Conservation (phyloP, 208 protist species). For the Trichomonas vaginalis region DNA sequence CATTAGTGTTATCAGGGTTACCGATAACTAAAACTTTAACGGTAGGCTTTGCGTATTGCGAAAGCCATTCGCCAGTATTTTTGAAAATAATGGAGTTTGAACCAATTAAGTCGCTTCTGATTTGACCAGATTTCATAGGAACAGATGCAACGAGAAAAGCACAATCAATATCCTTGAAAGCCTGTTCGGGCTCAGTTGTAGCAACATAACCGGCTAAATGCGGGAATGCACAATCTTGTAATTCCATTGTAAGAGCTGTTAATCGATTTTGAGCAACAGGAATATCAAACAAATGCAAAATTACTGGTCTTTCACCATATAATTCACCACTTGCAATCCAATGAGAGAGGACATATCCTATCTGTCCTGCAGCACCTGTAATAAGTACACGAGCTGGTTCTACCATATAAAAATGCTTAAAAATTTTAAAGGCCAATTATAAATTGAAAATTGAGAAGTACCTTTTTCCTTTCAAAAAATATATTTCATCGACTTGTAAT, state of each 20-base stretch:
- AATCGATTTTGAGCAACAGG: not conserved
- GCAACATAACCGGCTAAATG: not conserved
- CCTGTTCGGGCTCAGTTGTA: not conserved
- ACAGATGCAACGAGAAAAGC: not conserved
- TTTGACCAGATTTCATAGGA: not conserved
- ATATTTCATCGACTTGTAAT: too few relatives aligned
- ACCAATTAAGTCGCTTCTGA: not conserved
- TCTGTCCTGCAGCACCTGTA: not conserved
- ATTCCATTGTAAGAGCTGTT: not conserved
- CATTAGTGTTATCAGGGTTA: not conserved
- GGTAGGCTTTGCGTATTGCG: not conserved
- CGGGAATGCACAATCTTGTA: not conserved
- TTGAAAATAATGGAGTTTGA: not conserved
- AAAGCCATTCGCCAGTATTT: not conserved
- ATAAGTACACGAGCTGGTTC: not conserved
- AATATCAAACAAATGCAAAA: not conserved
- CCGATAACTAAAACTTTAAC: not conserved
- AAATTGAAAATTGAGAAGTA: too few relatives aligned
- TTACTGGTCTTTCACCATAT: not conserved
- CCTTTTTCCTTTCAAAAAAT: too few relatives aligned
- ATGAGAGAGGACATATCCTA: not conserved
- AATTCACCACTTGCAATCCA: not conserved
- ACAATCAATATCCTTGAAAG: not conserved
- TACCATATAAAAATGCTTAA: not conserved
- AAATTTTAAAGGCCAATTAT: too few relatives aligned